Evolutionary conservation across 495 filamentous ascomycete species (phyloP), one percentile per base, ranked within the genome.

Genomic region (Daldinia childiae): DNA sequence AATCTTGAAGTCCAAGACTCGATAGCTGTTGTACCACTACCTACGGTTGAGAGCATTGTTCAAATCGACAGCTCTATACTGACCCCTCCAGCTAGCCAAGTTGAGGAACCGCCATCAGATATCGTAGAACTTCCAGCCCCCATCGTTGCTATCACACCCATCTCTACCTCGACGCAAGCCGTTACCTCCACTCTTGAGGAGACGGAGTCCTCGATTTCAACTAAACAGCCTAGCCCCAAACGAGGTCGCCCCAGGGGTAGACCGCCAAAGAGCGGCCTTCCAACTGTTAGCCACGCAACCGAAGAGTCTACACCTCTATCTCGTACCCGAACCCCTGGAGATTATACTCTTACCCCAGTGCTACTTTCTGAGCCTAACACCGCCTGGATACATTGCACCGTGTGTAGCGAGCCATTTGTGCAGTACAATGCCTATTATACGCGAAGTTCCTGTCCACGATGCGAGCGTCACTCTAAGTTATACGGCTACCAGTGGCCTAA

Each of bases 401-500:
- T 90, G 50, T 99, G 95, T 82, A 86, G 87, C 74, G 80, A 84
- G 1, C 86, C 88, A 66, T 99, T 98, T 74, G 89, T 98, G 1
- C 94, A 99, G 73, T 82, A 85, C 17, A 91, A 98, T 72, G 93
- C 90, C 2, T 98, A 95, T 77, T 89, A 89, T 61, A 96, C 95
- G 2, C 89, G 91, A 15, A 86, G 89, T 24, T 90, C 91, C 29
- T 99, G 95, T 76, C 93, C 91, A 9, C 88, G 96, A 17, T 99
- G 95, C 79, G 96, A 98, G 82, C 87, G 96, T 0, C 95, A 99
- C 73, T 94, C 92, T 27, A 98, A 96, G 79, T 83, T 99, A 1
- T 99, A 98, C 77, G 96, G 96, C 0, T 97, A 91, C 74, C 86
- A 88, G 58, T 99, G 96, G 96, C 95, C 95, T 17, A 96, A 98